Evolutionary conservation across 2,329 filamentous ascomycete species (phyloP).

Genomic region (Ophiostoma ulmi): DNA sequence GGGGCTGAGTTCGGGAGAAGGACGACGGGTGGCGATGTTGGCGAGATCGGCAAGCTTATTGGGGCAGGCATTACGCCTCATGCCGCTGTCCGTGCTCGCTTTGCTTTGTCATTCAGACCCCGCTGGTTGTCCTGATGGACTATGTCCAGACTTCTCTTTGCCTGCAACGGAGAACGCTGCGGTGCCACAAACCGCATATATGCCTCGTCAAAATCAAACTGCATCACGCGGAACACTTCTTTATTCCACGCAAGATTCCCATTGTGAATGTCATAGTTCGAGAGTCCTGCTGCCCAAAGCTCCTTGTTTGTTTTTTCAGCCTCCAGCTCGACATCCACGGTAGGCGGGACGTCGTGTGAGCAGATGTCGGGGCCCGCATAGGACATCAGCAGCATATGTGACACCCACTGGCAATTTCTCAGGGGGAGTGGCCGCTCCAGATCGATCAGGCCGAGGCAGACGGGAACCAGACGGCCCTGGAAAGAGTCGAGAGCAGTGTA

Average conservation of each 20-base stretch:
- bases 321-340: background rate
- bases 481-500: background rate
- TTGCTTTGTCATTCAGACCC: too few species aligned
- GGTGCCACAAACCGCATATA: background rate
- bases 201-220: constrained; percentile 17
- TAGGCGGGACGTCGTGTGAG: background rate
- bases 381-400: constrained; percentile 19
- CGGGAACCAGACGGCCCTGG: constrained; percentile 17
- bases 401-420: constrained; percentile 1
- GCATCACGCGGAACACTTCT: constrained; percentile 15
- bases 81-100: too few species aligned
- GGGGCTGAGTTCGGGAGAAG: too few species aligned
- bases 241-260: constrained; percentile 18
- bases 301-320: background rate
- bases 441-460: constrained; percentile 12
- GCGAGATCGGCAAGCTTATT: too few species aligned
- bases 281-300: constrained; percentile 6
- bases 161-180: too few species aligned
- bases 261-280: background rate
- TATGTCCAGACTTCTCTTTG: too few species aligned
- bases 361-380: background rate
- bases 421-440: constrained; percentile 13
- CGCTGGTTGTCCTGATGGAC: too few species aligned
- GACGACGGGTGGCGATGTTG: too few species aligned
- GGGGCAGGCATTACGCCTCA: too few species aligned